phyloP scores from a whole-genome alignment of 805 yeast species.

The Saccharomyces kudriavzevii region DNA sequence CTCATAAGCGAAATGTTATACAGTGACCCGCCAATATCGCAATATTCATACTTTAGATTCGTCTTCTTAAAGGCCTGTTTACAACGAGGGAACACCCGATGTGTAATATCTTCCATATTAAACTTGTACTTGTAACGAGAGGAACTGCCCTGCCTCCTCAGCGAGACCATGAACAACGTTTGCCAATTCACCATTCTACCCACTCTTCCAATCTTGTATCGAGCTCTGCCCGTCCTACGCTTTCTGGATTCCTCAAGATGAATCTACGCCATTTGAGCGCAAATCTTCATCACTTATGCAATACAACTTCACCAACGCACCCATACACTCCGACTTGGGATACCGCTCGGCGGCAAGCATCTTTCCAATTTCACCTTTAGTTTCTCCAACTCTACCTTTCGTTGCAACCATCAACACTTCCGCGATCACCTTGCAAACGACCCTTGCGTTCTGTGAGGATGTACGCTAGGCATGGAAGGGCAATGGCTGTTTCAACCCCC shows the following conservation, averaged over 20 bases:
- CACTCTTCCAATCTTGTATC: not conserved
- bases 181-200: slow-evolving; percentile 1
- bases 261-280: not conserved
- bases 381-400: not conserved
- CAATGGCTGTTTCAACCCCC: not conserved
- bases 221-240: not conserved
- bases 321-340: not conserved
- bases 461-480: not conserved
- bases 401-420: not conserved
- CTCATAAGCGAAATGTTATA: slow-evolving; percentile 4
- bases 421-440: not conserved
- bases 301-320: not conserved
- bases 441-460: not conserved
- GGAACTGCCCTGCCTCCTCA: slow-evolving; percentile 3
- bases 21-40: slow-evolving; percentile 1
- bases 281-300: not conserved
- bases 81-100: not conserved
- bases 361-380: not conserved
- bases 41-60: not conserved
- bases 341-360: not conserved
- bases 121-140: not conserved
- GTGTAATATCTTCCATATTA: not conserved
- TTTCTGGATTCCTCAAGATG: not conserved
- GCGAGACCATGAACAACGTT: slow-evolving; percentile 3
- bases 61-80: not conserved